phyloP scores from a whole-genome alignment of 2,329 filamentous ascomycete species.

The Dactylellina cionopaga region DNA sequence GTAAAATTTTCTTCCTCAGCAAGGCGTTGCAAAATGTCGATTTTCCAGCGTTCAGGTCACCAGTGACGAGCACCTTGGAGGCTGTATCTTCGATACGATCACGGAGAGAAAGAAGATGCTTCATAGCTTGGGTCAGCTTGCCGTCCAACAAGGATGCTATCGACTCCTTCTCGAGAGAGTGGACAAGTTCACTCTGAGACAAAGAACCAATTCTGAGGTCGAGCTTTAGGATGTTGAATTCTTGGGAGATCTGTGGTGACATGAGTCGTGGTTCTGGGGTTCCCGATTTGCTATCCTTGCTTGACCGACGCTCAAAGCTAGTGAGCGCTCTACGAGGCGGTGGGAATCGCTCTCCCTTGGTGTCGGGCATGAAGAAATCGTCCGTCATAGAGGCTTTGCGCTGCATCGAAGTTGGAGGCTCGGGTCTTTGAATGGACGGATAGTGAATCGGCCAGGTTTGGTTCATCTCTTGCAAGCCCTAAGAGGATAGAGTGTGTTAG shows the following conservation, averaged over 20 bases:
- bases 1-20: conserved; percentile 86
- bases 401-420: conserved; percentile 61
- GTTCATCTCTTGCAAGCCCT: conserved; percentile 85
- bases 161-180: conserved; percentile 90
- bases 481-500: neutral
- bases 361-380: conserved; percentile 62
- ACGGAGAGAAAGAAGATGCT: conserved; percentile 83
- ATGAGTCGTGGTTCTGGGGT: conserved; percentile 80
- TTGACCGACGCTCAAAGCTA: conserved; percentile 65
- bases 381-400: conserved; percentile 70
- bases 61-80: conserved; percentile 95
- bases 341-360: conserved; percentile 63
- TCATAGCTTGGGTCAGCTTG: conserved; percentile 92
- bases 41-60: conserved; percentile 95
- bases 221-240: conserved; percentile 94
- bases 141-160: conserved; percentile 90
- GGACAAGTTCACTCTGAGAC: conserved; percentile 88
- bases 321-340: conserved; percentile 76
- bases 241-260: conserved; percentile 89
- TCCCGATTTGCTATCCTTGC: conserved; percentile 59
- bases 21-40: conserved; percentile 99
- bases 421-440: conserved; percentile 78
- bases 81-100: conserved; percentile 97
- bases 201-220: conserved; percentile 89
- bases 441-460: conserved; percentile 93